Base-by-base conservation (phyloP, 148 eudicot species). In the Salicornia ramosissima region DNA sequence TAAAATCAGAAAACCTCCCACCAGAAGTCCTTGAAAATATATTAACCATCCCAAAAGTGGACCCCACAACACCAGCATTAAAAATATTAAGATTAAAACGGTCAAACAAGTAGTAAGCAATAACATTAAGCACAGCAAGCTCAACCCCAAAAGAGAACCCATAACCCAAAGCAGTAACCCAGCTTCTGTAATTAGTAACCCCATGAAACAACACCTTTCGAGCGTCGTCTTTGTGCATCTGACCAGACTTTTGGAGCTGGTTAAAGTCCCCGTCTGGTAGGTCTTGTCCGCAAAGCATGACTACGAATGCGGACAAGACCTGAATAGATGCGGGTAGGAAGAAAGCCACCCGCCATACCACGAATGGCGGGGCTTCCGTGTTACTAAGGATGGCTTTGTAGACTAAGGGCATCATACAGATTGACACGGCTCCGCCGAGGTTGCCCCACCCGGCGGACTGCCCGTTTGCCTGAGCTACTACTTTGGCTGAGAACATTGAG, bases 101-200 rank as follows among this genome's bases (percentile, higher is more conserved):
- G 50, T 91, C 97, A 30, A 77, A 88, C 34, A 83, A 88, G 61
- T 91, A 91, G 47, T 91, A 88, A 0, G 95, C 97, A 10, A 86
- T 85, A 33, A 91, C 87, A 67, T 91, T 91, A 69, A 88, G 91
- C 4, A 88, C 64, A 0, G 91, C 85, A 14, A 91, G 65, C 65
- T 91, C 97, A 0, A 91, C 95, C 12, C 97, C 97, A 18, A 91
- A 87, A 30, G 87, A 86, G 61, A 86, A 91, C 18, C 94, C n/a
- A n/a, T n/a, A n/a, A n/a, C n/a, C n/a, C n/a, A n/a, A n/a, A n/a
- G n/a, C n/a, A n/a, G n/a, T n/a, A n/a, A n/a, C n/a, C n/a, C n/a
- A n/a, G n/a, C n/a, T n/a, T n/a, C n/a, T n/a, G n/a, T n/a, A n/a
- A 21, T 91, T n/a, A n/a, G 67, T 22, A 10, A 84, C 30, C 4